A percentile compares a stretch with the other conserved stretches of the same genome.
phyloP scores from a whole-genome alignment of 176 grass and related monocot genomes.

The Luzula sylvatica region DNA sequence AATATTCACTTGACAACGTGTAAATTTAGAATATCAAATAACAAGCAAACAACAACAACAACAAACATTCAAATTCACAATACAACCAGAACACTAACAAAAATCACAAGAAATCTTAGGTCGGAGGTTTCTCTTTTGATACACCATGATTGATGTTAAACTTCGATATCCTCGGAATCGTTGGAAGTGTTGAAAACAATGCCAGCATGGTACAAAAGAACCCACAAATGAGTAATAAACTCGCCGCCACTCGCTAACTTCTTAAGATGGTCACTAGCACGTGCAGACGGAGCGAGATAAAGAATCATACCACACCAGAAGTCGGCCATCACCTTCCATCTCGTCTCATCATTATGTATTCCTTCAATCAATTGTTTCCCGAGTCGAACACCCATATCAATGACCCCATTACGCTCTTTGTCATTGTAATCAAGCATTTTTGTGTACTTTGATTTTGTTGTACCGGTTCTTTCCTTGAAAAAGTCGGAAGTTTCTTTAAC shows the following conservation, averaged over 20 bases:
- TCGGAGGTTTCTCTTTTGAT: too few species aligned
- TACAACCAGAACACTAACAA: too few species aligned
- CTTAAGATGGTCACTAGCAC: constrained; percentile 11
- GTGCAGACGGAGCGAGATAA: constrained; percentile 1
- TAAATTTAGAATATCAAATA: too few species aligned
- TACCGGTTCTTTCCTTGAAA: neutral
- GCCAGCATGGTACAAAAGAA: constrained; percentile 21
- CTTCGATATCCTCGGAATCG: too few species aligned
- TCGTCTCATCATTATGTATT: neutral
- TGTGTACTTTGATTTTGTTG: neutral
- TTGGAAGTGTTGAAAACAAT: neutral
- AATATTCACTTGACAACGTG: too few species aligned
- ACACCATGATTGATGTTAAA: too few species aligned
- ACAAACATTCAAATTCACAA: too few species aligned
- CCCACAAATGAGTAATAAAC: constrained; percentile 36
- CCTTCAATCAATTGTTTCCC: neutral
- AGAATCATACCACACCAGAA: constrained; percentile 27
- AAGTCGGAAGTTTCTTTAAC: neutral
- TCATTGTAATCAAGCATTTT: neutral
- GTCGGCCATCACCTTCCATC: constrained; percentile 5
- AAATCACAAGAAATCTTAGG: too few species aligned
- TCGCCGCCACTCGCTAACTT: constrained; percentile 24
- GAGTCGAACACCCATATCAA: neutral
- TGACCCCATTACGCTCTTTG: neutral
- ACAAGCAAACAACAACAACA: too few species aligned